phyloP scores from a whole-genome alignment of 2,329 filamentous ascomycete genomes.

The Xylariaceae sp. region DNA sequence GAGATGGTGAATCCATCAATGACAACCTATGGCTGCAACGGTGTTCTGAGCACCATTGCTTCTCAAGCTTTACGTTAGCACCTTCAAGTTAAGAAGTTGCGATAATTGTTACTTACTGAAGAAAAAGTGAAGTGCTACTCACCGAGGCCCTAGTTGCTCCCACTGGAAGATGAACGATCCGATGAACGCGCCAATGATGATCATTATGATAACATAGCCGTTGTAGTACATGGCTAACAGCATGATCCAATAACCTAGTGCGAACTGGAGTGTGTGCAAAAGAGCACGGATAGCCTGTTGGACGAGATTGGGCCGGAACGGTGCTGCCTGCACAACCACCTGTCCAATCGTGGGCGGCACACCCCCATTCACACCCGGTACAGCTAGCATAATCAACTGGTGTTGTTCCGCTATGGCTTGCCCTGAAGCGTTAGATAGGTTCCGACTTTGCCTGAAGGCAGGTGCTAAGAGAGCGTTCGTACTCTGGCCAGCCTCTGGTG shows the following conservation, averaged over 20 bases:
- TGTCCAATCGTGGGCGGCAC: neutral
- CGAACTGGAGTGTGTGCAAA: conserved; percentile 75
- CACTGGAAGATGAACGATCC: conserved; percentile 78
- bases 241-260: conserved; percentile 82
- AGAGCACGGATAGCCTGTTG: conserved; percentile 73
- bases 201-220: conserved; percentile 81
- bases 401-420: conserved; percentile 30
- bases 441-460: conserved; percentile 9
- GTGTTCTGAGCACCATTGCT: too few species aligned
- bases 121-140: conserved; percentile 55
- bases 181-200: conserved; percentile 77
- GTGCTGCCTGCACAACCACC: conserved; percentile 29
- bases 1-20: too few species aligned
- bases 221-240: conserved; percentile 67
- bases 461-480: too few species aligned
- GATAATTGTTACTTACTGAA: too few species aligned
- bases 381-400: too few species aligned
- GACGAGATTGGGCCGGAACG: conserved; percentile 63
- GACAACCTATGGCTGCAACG: too few species aligned
- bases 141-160: conserved; percentile 57
- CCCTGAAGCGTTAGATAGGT: conserved; percentile 36
- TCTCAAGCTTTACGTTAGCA: too few species aligned
- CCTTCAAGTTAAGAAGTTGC: neutral
- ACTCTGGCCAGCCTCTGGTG: too few species aligned
- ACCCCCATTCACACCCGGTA: too few species aligned